phyloP scores from a whole-genome alignment of 768 basidiomycete species.

The Boletus sp. region DNA sequence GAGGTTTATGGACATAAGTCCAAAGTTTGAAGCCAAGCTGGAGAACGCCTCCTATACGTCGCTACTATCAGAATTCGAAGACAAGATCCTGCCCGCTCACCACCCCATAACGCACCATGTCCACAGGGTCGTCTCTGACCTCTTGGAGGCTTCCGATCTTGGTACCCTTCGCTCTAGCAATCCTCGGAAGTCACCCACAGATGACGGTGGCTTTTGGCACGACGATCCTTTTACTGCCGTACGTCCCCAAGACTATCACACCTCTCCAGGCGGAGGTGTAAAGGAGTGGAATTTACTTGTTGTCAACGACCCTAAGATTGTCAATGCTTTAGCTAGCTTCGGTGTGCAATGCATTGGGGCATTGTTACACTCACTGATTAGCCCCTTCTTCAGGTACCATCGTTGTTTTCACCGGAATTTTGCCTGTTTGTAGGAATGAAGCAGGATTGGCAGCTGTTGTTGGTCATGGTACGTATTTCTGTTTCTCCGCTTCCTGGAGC shows the following conservation, averaged over 20 bases:
- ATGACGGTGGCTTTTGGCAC: constrained; percentile 22
- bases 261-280: constrained; percentile 19
- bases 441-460: constrained; percentile 81
- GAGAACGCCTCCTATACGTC: constrained; percentile 39
- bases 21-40: constrained; percentile 53
- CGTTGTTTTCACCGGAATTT: constrained; percentile 85
- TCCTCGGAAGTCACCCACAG: constrained; percentile 1
- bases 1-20: constrained; percentile 81
- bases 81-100: constrained; percentile 56
- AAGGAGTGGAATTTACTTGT: constrained; percentile 71
- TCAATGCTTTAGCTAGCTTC: constrained; percentile 77
- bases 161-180: constrained; percentile 45
- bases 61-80: constrained; percentile 49
- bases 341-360: constrained; percentile 37
- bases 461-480: constrained; percentile 59
- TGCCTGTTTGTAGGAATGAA: constrained; percentile 74
- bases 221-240: constrained; percentile 18
- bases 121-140: constrained; percentile 60
- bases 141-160: constrained; percentile 70
- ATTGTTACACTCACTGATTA: not conserved
- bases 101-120: constrained; percentile 69
- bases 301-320: constrained; percentile 62
- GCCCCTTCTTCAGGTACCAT: constrained; percentile 51
- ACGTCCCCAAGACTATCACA: not conserved
- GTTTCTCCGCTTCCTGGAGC: not conserved